Evolutionary conservation across 345 rosid species (phyloP).

Genomic region (Geranium rotundifolium): DNA sequence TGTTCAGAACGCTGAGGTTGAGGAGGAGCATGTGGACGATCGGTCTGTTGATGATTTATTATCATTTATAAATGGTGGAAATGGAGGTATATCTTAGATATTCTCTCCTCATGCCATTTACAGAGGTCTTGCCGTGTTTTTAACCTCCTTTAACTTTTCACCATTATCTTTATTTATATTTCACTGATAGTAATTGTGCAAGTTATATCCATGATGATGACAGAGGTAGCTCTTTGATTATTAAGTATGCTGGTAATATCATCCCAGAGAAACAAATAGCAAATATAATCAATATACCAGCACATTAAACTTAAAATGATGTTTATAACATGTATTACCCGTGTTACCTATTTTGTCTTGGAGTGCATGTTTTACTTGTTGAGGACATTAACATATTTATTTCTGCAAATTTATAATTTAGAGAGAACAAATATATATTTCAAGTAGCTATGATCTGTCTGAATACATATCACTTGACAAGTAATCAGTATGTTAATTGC

Average conservation of each 20-base stretch:
- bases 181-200: not conserved
- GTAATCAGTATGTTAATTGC: not conserved
- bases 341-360: too few relatives aligned
- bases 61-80: constrained; percentile 65
- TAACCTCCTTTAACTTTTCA: not conserved
- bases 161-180: not conserved
- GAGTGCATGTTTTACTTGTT: not conserved
- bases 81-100: constrained; percentile 35
- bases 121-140: too few relatives aligned
- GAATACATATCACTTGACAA: not conserved
- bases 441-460: not conserved
- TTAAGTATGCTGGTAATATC: not conserved
- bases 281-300: not conserved
- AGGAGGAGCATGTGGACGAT: constrained; percentile 61
- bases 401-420: not conserved
- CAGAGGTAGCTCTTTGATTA: not conserved
- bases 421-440: not conserved
- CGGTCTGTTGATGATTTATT: constrained; percentile 88
- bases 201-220: not conserved
- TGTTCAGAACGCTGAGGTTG: constrained; percentile 57
- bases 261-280: not conserved
- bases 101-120: constrained; percentile 1
- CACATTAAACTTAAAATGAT: not conserved
- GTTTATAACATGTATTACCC: too few relatives aligned
- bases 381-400: not conserved